phyloP scores from a whole-genome alignment of 495 filamentous ascomycete species.

The Cenococcum geophilum region DNA sequence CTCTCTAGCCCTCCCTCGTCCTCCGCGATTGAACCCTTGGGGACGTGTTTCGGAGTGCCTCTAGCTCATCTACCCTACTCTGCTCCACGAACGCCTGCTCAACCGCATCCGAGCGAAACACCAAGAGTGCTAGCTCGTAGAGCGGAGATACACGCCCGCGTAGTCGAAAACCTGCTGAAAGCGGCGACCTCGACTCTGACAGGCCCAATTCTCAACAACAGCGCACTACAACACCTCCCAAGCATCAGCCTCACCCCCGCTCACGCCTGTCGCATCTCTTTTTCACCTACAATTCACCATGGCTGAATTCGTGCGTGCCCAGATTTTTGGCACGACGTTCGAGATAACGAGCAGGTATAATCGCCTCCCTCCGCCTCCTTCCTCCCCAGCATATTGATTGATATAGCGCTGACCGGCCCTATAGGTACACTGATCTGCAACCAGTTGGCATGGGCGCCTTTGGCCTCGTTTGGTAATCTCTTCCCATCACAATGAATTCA shows the following conservation, averaged over 20 bases:
- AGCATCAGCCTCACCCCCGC: constrained; percentile 8
- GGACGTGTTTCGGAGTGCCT: too few relatives aligned
- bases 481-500: neutral
- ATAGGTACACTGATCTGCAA: constrained; percentile 93
- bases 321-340: constrained; percentile 99
- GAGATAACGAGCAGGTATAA: constrained; percentile 96
- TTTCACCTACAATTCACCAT: constrained; percentile 15
- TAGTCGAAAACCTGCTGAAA: constrained; percentile 3
- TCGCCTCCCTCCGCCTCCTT: too few relatives aligned
- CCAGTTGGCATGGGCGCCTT: constrained; percentile 99
- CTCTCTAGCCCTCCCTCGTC: neutral
- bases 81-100: neutral
- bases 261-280: constrained; percentile 8
- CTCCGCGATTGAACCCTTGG: too few relatives aligned
- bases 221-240: constrained; percentile 1
- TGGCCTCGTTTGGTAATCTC: constrained; percentile 85
- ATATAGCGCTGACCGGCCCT: constrained; percentile 9
- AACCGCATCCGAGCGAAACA: neutral
- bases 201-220: too few relatives aligned
- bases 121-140: neutral
- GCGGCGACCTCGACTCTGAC: neutral
- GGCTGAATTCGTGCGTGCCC: constrained; percentile 89
- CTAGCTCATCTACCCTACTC: neutral
- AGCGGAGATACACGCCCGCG: neutral
- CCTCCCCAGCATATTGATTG: neutral